These are phyloP conservation scores for Aspergillus sp. DNA, from an alignment of 2,329 filamentous ascomycete genomes.

Conservation along the genomic window DNA sequence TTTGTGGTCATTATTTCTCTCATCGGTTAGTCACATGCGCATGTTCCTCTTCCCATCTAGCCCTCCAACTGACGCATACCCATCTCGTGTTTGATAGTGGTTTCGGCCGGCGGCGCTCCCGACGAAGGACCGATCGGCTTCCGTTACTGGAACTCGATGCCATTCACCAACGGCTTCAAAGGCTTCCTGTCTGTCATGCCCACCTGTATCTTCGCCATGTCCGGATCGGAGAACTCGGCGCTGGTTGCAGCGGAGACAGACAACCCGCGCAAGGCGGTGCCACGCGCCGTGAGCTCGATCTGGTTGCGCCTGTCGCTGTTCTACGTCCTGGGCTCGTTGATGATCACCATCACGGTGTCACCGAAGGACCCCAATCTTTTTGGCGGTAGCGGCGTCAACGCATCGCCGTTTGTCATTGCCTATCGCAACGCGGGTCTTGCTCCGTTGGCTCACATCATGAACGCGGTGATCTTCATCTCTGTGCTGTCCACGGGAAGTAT, in stretches of 20 bases:
- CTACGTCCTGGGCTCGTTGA: conserved; percentile 49
- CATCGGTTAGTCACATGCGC: conserved; percentile 28
- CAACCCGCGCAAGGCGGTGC: conserved; percentile 48
- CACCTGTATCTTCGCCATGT: conserved; percentile 43
- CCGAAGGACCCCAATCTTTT: conserved; percentile 46
- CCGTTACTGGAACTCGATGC: conserved; percentile 47
- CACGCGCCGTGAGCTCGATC: conserved; percentile 49
- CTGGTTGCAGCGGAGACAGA: conserved; percentile 48
- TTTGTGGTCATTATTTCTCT: conserved; percentile 52
- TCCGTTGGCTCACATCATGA: conserved; percentile 51
- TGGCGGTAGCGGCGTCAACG: conserved; percentile 45
- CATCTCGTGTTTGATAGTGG: conserved; percentile 31
- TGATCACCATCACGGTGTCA: conserved; percentile 50
- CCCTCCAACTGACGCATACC: not conserved
- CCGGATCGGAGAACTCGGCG: conserved; percentile 48
- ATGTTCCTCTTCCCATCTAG: not conserved
- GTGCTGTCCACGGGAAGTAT: conserved; percentile 51
- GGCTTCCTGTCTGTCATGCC: conserved; percentile 43
- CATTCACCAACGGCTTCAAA: conserved; percentile 51
- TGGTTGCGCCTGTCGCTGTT: conserved; percentile 51
- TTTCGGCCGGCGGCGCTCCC: conserved; percentile 50
- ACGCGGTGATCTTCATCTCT: conserved; percentile 52
- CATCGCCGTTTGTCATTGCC: conserved; percentile 49
- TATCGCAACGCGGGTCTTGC: conserved; percentile 45
- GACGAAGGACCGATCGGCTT: conserved; percentile 45